These are phyloP conservation scores for Sporothrix brasiliensis DNA, from an alignment of 2,329 filamentous ascomycete species.

Conservation along the genomic window DNA sequence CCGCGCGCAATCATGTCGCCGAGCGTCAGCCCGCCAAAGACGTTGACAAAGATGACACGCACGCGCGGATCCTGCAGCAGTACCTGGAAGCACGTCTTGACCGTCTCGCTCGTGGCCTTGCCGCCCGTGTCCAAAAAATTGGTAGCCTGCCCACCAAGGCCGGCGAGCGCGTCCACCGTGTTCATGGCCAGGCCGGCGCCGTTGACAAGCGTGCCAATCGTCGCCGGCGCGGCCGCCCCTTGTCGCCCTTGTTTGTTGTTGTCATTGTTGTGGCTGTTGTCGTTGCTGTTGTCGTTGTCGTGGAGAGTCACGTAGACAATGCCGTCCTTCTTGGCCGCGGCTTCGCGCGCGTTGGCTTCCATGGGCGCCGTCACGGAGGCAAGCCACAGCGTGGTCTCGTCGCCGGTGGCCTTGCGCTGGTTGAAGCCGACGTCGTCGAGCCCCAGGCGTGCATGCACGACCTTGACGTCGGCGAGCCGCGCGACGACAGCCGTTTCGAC, in stretches of 20 bases:
- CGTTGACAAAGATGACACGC: slow-evolving; percentile 65
- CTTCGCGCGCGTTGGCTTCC: slow-evolving; percentile 43
- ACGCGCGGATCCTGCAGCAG: slow-evolving; percentile 73
- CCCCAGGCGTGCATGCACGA: slow-evolving; percentile 49
- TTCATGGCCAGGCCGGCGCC: slow-evolving; percentile 91
- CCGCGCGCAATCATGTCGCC: slow-evolving; percentile 82
- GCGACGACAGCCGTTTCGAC: slow-evolving; percentile 47
- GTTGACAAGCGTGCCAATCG: slow-evolving; percentile 83
- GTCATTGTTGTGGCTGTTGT: slow-evolving; percentile 42
- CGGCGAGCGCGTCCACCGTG: slow-evolving; percentile 76
- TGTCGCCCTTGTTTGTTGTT: slow-evolving; percentile 40
- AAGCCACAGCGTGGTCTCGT: slow-evolving; percentile 3
- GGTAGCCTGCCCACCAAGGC: slow-evolving; percentile 68
- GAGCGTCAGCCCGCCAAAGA: slow-evolving; percentile 63
- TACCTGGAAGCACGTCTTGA: slow-evolving; percentile 74
- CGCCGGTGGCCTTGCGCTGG: slow-evolving; percentile 46
- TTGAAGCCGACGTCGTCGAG: slow-evolving; percentile 53
- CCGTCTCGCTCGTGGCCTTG: slow-evolving; percentile 80
- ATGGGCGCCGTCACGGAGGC: slow-evolving; percentile 26
- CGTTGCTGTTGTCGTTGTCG: slow-evolving; percentile 43
- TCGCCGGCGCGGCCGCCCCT: slow-evolving; percentile 42
- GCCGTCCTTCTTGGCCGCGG: slow-evolving; percentile 58
- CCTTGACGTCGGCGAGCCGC: slow-evolving; percentile 36
- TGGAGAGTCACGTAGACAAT: slow-evolving; percentile 74
- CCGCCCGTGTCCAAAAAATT: slow-evolving; percentile 92